phyloP scores from a whole-genome alignment of 2,329 filamentous ascomycete species.

The Colletotrichum karsti region DNA sequence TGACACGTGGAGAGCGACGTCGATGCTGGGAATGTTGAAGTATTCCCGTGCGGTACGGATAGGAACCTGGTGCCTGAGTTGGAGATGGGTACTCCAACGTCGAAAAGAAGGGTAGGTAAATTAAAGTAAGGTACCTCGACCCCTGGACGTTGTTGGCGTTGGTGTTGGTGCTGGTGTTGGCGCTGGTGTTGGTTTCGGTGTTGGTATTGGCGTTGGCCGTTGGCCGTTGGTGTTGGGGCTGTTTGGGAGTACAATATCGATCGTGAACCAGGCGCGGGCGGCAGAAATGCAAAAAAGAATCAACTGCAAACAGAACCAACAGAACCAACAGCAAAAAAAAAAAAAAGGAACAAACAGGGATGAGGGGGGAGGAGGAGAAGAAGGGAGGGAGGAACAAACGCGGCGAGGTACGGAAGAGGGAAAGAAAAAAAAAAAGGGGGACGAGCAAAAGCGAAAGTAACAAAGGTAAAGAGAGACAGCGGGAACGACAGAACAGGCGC shows the following conservation, averaged over 20 bases:
- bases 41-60: too few relatives aligned
- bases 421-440: background rate
- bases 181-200: background rate
- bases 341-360: too few relatives aligned
- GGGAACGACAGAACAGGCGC: background rate
- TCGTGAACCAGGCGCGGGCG: background rate
- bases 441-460: background rate
- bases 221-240: background rate
- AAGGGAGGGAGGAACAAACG: background rate
- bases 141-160: too few relatives aligned
- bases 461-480: background rate
- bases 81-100: background rate
- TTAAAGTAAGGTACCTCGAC: background rate
- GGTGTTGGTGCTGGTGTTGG: background rate
- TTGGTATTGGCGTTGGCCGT: background rate
- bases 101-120: background rate
- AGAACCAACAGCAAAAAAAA: conserved; percentile 3
- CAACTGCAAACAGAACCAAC: conserved; percentile 1
- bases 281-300: background rate
- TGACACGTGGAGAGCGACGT: conserved; percentile 12
- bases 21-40: background rate
- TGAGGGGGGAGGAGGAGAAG: background rate
- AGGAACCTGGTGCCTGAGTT: too few relatives aligned
- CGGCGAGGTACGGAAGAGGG: background rate
- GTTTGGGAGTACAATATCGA: background rate